Evolutionary conservation across 257 asterid species (phyloP), one percentile per base, ranked within the genome.

Genomic region (Verbena officinalis): DNA sequence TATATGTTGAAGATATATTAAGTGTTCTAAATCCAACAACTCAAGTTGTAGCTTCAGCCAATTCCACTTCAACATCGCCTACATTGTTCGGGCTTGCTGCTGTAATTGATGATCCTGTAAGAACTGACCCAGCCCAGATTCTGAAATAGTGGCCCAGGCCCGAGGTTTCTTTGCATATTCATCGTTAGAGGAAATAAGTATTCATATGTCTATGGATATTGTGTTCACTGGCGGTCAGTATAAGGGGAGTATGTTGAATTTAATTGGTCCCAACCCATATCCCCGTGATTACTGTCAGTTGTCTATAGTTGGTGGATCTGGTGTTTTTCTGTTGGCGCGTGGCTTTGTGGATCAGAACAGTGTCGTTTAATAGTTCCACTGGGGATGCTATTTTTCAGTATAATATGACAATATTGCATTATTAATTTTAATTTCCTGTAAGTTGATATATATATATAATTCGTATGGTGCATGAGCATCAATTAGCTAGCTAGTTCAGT

Each of bases 231-330:
- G 52, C 0, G 80, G 80, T 0, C 9, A 50, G 15, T 73, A 62
- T 19, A 81, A 66, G 2, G 87, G 87, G 4, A 81, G 87, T 58
- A 52, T 62, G 10, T 53, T 81, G 6, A 81, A 65, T 21, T 7
- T 81, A 1, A 48, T 75, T 8, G 86, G 86, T 0, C 74, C 67
- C 5, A 72, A 71, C 23, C 62, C 79, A 0, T 11, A 68, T 2
- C 31, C 56, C 0, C 44, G 34, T 7, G 13, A 53, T 3, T 3
- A 27, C 5, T 53, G 78, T 0, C 83, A 82, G 64, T 50, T 82
- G 75, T 73, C 85, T 1, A 63, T 82, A 9, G 67, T 79, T 9
- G 88, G 85, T 9, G 88, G 88, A n/a, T 42, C 79, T 0, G 88
- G 88, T 4, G 62, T 15, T 62, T 79, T 82, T 40, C 61, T 73